Evolutionary conservation across 192 early-diverging fungal genomes (phyloP), one percentile per base, ranked within the genome.

Genomic region (Haplosporangium gracile): DNA sequence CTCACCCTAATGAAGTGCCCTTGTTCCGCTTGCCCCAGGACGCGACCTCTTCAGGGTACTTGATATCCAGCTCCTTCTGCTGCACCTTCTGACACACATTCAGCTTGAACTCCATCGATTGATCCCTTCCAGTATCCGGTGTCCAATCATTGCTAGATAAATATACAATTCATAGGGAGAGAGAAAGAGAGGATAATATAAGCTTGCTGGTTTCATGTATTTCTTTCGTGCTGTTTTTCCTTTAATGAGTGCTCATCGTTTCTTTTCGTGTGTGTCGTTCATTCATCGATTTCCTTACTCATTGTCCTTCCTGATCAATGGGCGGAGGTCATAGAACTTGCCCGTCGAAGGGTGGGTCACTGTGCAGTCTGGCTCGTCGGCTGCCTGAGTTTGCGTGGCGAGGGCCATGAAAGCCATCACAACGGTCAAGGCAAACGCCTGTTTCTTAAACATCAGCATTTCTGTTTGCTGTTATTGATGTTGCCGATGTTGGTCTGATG

Each of bases 1-100:
- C 74, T 75, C 74, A 86, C 83, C 83, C 83, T 74, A 80, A 77
- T 74, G 83, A 86, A 13, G 38, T 74, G n/a, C 83, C 83, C 55
- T 86, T 86, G 69, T 47, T 68, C 63, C 29, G 75, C 63, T 86
- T 86, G 32, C 78, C 83, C 83, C 83, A 86, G 20, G 83, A 72
- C 20, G 83, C 83, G 34, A 86, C 76, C n/a, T 63, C 53, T 6
- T 68, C 70, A 2, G 83, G 83, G 47, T 80, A 26, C 51, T 86
- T 86, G 63, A 80, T 75, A 77, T 80, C 83, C 68, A 80, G 42
- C 8, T 86, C 79, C 49, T 76, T 73, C 34, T 80, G 34, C 36
- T 77, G 49, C 3, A 86, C 74, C 6, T 43, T 75, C n/a, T 86
- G 83, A 34, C 83, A 86, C 49, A 86, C 72, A 36, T 86, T 86